Evolutionary conservation across 2,329 filamentous ascomycete genomes (phyloP).

Genomic region (Hirsutella thompsonii): DNA sequence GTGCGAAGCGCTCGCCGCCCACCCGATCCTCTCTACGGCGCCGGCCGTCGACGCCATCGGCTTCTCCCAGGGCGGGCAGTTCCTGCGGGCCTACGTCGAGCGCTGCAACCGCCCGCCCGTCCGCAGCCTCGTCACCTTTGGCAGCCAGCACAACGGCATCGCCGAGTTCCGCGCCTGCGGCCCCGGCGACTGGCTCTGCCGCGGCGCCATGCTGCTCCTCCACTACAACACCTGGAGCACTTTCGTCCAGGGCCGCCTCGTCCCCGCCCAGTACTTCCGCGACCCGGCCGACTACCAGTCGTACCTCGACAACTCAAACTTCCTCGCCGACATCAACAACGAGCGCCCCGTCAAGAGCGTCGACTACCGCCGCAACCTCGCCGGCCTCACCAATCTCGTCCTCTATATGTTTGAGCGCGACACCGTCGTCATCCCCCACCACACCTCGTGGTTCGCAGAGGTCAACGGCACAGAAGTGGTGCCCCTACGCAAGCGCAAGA

Average conservation of each 20-base stretch:
- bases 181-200: slow-evolving; percentile 65
- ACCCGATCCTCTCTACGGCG: slow-evolving; percentile 70
- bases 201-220: slow-evolving; percentile 64
- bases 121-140: slow-evolving; percentile 73
- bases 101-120: slow-evolving; percentile 69
- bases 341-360: slow-evolving; percentile 65
- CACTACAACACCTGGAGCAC: slow-evolving; percentile 67
- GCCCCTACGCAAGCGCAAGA: slow-evolving; percentile 50
- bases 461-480: slow-evolving; percentile 60
- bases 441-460: slow-evolving; percentile 84
- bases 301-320: slow-evolving; percentile 75
- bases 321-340: slow-evolving; percentile 93
- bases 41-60: slow-evolving; percentile 82
- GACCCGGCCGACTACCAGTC: slow-evolving; percentile 46
- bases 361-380: slow-evolving; percentile 60
- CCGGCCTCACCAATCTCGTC: slow-evolving; percentile 60
- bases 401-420: slow-evolving; percentile 89
- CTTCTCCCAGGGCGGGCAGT: slow-evolving; percentile 92
- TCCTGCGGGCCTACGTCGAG: slow-evolving; percentile 84
- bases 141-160: slow-evolving; percentile 89
- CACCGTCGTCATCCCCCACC: slow-evolving; percentile 74
- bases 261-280: slow-evolving; percentile 93
- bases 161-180: slow-evolving; percentile 65
- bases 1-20: slow-evolving; percentile 60
- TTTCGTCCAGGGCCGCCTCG: slow-evolving; percentile 66